Percentiles rank a stretch among this genome's conserved stretches.
Conservation (phyloP, 129 eudicot genomes). For the Kitagawia praeruptora region DNA sequence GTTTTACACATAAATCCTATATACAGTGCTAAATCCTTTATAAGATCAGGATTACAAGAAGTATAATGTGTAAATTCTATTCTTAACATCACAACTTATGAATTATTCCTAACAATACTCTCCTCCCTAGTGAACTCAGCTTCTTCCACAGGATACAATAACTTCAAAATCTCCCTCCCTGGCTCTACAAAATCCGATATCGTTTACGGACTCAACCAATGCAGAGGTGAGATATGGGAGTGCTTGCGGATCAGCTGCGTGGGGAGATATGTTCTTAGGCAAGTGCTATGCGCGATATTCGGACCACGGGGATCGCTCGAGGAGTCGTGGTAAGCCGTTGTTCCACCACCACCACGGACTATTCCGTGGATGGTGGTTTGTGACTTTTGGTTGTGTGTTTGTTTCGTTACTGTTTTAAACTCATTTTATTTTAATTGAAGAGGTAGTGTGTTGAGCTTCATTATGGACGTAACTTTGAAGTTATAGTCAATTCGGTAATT, state of each 20-base stretch:
- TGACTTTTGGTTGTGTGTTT: slow-evolving; percentile 21
- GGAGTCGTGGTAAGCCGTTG: slow-evolving; percentile 47
- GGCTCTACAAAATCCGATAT: slow-evolving; percentile 39
- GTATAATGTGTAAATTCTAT: too few species aligned
- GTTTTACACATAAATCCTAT: too few species aligned
- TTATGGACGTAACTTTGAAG: not conserved
- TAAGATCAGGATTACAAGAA: too few species aligned
- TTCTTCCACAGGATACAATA: slow-evolving; percentile 40
- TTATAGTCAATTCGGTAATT: not conserved
- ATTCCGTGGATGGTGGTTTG: slow-evolving; percentile 31
- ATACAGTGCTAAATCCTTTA: too few species aligned
- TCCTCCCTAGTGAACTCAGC: slow-evolving; percentile 70
- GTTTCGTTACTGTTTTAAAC: slow-evolving; percentile 10
- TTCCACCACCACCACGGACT: slow-evolving; percentile 34
- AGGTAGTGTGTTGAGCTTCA: not conserved
- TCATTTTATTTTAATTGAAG: not conserved
- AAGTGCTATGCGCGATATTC: slow-evolving; percentile 71
- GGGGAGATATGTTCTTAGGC: slow-evolving; percentile 70
- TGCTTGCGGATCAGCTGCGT: slow-evolving; percentile 47
- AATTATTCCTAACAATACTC: too few species aligned
- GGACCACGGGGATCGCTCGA: slow-evolving; percentile 43
- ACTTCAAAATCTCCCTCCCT: slow-evolving; percentile 46
- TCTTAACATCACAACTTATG: too few species aligned
- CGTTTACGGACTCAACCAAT: slow-evolving; percentile 61
- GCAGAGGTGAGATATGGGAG: slow-evolving; percentile 61